A percentile compares a stretch with the other conserved stretches of the same genome.
phyloP scores from a whole-genome alignment of 106 monocot species.

The Dendrobium huoshanense region DNA sequence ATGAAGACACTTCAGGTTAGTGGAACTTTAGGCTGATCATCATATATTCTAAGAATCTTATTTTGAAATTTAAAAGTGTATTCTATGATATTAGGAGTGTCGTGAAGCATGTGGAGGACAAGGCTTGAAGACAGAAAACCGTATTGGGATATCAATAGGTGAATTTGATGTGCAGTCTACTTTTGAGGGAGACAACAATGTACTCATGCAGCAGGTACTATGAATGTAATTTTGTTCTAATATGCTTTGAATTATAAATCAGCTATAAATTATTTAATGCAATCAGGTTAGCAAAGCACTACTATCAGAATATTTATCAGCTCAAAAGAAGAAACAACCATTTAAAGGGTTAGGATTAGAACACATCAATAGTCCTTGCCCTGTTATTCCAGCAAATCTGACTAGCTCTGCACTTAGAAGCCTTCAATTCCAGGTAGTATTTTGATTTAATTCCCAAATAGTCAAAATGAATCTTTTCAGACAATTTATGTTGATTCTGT shows the following conservation, averaged over 20 bases:
- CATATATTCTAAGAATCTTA: background rate
- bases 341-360: constrained; percentile 81
- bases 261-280: background rate
- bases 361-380: constrained; percentile 78
- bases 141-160: constrained; percentile 65
- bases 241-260: background rate
- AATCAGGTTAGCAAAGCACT: constrained; percentile 93
- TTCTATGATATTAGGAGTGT: constrained; percentile 54
- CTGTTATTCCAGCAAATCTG: constrained; percentile 54
- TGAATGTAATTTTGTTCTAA: background rate
- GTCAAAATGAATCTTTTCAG: background rate
- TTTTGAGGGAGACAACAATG: constrained; percentile 96
- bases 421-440: constrained; percentile 70
- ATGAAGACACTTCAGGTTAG: constrained; percentile 86
- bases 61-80: background rate
- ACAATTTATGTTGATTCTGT: background rate
- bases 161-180: constrained; percentile 98
- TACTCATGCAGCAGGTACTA: constrained; percentile 91
- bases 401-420: constrained; percentile 43
- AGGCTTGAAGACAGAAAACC: constrained; percentile 94
- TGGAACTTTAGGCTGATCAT: background rate
- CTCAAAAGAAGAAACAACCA: constrained; percentile 59
- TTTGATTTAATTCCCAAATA: constrained; percentile 1
- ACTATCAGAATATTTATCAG: constrained; percentile 50
- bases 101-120: constrained; percentile 99